Percentiles rank a stretch among this genome's conserved stretches.
These are phyloP conservation scores for Ceratocystis cacaofunesta DNA, from an alignment of 2,329 filamentous ascomycete species.

Conservation along the genomic window DNA sequence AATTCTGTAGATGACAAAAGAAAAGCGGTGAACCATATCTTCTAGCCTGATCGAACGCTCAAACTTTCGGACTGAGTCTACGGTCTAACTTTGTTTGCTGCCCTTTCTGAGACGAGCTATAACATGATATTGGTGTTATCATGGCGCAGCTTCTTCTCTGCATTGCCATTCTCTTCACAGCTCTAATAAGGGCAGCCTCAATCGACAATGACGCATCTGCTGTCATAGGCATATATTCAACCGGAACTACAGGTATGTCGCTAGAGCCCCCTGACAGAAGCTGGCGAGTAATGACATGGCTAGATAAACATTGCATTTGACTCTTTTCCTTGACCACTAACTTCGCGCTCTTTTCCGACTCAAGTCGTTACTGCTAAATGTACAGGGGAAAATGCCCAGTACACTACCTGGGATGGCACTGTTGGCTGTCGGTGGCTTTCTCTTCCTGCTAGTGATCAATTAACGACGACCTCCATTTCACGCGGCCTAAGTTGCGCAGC, in stretches of 20 bases:
- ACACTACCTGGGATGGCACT: conserved; percentile 14
- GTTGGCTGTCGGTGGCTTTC: conserved; percentile 11
- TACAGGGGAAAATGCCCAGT: conserved; percentile 6
- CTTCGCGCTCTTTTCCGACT: background rate
- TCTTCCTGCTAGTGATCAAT: background rate
- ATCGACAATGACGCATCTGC: background rate
- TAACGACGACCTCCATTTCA: conserved; percentile 7
- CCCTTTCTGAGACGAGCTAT: background rate
- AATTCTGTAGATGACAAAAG: background rate
- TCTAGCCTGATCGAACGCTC: background rate
- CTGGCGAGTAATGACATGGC: too few species aligned
- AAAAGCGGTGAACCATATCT: background rate
- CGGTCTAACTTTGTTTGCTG: background rate
- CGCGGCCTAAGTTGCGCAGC: conserved; percentile 5
- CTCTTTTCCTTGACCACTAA: background rate
- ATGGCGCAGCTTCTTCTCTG: background rate
- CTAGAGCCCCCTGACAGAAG: too few species aligned
- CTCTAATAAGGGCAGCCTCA: background rate
- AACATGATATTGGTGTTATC: background rate
- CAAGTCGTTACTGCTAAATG: conserved; percentile 11
- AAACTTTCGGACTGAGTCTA: background rate
- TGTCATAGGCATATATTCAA: conserved; percentile 6
- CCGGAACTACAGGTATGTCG: background rate
- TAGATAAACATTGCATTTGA: too few species aligned
- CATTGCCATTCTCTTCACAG: background rate